Base-by-base conservation (phyloP, 1,139 yeast species). In the Hemisphaericaspora xylanilytica region DNA sequence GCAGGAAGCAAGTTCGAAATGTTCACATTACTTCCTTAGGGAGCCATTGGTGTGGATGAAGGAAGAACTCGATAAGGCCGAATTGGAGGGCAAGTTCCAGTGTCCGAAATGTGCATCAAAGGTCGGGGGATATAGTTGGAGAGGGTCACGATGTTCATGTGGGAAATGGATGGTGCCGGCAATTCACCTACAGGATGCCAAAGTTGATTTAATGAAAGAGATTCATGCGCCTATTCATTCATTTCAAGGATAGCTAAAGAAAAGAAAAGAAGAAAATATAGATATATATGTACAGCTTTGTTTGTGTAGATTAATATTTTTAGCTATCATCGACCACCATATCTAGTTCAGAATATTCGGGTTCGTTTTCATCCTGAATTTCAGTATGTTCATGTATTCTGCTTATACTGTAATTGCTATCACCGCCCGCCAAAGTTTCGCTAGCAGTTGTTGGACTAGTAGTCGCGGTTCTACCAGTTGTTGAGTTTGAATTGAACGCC, bases 151-250 rank as follows among this genome's bases (percentile, higher is more conserved):
- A 49, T 92, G 99, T 58, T 81, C 95, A 41, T 92, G 99, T 63
- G 97, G 97, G 2, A 79, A 79, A 51, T 92, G 99, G 99, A 82
- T 92, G 70, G 76, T 88, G 5, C 98, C 99, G 0, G 95, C 96
- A 1, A 75, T 94, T 44, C 89, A 86, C 58, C 59, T 92, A 36
- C 92, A 83, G 57, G 68, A 82, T 29, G 83, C 90, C 3, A 85
- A 87, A 56, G 92, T 87, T 5, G 97, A 90, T 56, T 78, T 76
- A 44, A 71, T 85, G 10, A 41, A 39, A 26, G 38, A 28, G 3
- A 13, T 38, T 14, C 39, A 28, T 25, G 32, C 35, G 11, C 36
- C 36, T 12, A 32, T 32, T 18, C 33, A 30, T 25, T 16, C 28
- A 17, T 13, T 33, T 26, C 4, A 22, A 3, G 25, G 33, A 4